phyloP scores from a whole-genome alignment of 192 early-diverging fungal species.

The Tieghemiomyces parasiticus region DNA sequence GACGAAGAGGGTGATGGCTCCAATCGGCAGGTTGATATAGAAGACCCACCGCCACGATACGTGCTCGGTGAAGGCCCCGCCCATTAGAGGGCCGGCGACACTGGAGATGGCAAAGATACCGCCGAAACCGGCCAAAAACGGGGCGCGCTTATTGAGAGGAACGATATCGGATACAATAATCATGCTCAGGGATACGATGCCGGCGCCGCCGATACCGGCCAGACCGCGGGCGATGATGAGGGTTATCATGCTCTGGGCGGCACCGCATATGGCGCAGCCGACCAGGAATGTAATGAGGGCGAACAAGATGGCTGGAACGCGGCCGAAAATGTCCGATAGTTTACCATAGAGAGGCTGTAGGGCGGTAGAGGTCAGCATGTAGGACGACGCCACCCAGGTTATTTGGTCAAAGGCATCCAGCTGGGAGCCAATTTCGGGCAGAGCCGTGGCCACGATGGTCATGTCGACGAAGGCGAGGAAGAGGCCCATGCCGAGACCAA shows the following conservation, averaged over 20 bases:
- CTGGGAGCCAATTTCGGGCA: slow-evolving; percentile 53
- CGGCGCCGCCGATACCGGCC: neutral
- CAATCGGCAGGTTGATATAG: slow-evolving; percentile 35
- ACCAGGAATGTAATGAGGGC: neutral
- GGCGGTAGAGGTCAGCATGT: neutral
- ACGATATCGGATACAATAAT: slow-evolving; percentile 1
- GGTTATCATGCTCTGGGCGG: neutral
- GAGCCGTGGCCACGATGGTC: slow-evolving; percentile 58
- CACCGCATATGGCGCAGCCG: neutral
- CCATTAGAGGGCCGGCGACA: slow-evolving; percentile 48
- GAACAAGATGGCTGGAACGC: neutral
- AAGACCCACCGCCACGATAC: slow-evolving; percentile 55
- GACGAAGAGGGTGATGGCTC: slow-evolving; percentile 18
- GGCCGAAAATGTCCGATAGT: slow-evolving; percentile 2
- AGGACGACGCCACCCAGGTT: slow-evolving; percentile 1
- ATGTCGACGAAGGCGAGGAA: slow-evolving; percentile 67
- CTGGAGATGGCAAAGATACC: slow-evolving; percentile 42
- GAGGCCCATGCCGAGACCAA: slow-evolving; percentile 30
- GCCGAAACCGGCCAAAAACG: slow-evolving; percentile 24
- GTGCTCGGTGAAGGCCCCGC: slow-evolving; percentile 51
- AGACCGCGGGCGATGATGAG: slow-evolving; percentile 2
- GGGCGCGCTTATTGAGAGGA: neutral
- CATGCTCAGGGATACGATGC: neutral
- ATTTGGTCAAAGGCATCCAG: slow-evolving; percentile 27
- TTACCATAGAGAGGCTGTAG: slow-evolving; percentile 5